These are phyloP conservation scores for Geopyxis carbonaria DNA, from an alignment of 495 filamentous ascomycete genomes.

Conservation along the genomic window DNA sequence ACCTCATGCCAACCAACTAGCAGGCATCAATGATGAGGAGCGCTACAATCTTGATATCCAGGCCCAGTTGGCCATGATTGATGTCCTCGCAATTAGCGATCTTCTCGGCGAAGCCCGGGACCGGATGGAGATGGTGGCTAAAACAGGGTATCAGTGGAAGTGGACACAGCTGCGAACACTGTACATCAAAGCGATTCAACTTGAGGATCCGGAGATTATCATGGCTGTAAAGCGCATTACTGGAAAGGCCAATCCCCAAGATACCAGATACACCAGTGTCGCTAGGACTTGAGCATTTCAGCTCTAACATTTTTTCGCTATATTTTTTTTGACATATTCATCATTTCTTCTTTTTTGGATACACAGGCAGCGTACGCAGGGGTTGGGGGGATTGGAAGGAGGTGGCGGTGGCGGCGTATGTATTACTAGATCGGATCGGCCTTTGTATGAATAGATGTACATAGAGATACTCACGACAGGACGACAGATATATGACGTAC, in stretches of 20 bases:
- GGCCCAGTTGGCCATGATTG: constrained; percentile 14
- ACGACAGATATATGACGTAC: too few relatives aligned
- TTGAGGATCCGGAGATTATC: constrained; percentile 14
- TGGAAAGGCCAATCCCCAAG: constrained; percentile 3
- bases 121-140: constrained; percentile 6
- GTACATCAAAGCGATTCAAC: constrained; percentile 15
- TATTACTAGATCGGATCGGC: too few relatives aligned
- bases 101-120: constrained; percentile 17
- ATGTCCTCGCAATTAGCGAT: constrained; percentile 13
- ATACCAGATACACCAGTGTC: too few relatives aligned
- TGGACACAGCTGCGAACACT: constrained; percentile 14
- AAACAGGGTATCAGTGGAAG: constrained; percentile 11
- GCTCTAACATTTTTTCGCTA: too few relatives aligned
- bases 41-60: constrained; percentile 14
- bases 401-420: too few relatives aligned
- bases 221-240: constrained; percentile 6
- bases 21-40: constrained; percentile 3
- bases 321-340: too few relatives aligned
- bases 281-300: too few relatives aligned
- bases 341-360: too few relatives aligned
- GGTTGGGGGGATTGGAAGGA: too few relatives aligned
- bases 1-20: background rate
- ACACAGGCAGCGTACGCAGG: too few relatives aligned
- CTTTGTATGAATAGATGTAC: too few relatives aligned
- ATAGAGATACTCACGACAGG: too few relatives aligned